phyloP scores from a whole-genome alignment of 2,329 filamentous ascomycete species.

The Achaetomium macrosporum region DNA sequence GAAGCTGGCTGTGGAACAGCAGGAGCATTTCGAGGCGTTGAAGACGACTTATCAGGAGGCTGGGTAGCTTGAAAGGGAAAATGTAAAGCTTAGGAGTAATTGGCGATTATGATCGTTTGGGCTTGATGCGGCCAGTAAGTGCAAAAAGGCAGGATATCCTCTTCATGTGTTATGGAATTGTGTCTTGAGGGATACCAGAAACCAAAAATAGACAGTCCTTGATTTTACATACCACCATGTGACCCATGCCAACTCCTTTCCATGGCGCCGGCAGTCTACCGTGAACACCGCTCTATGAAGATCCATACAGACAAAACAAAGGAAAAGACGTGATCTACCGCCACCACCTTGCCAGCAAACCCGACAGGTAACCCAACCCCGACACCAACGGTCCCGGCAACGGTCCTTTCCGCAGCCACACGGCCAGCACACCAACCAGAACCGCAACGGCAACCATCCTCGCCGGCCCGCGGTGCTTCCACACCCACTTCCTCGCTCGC shows the following conservation, averaged over 20 bases:
- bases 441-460: conserved; percentile 58
- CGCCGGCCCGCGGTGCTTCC: conserved; percentile 61
- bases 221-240: not conserved
- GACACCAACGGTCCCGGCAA: conserved; percentile 8
- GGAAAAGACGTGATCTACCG: not conserved
- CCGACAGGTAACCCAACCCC: conserved; percentile 15
- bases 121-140: not conserved
- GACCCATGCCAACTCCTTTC: not conserved
- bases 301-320: not conserved
- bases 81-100: not conserved
- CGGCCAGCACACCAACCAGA: conserved; percentile 59
- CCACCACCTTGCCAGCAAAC: conserved; percentile 17
- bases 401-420: conserved; percentile 53
- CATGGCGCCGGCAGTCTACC: not conserved
- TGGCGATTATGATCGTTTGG: not conserved
- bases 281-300: not conserved
- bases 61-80: conserved; percentile 21
- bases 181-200: not conserved
- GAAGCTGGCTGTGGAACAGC: conserved; percentile 68
- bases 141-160: not conserved
- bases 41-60: conserved; percentile 53
- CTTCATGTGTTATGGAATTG: too few species aligned
- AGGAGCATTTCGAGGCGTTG: conserved; percentile 65
- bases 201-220: too few species aligned
- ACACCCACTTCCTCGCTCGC: conserved; percentile 45